phyloP scores from a whole-genome alignment of 345 rosid species.

The Hibiscus trionum region DNA sequence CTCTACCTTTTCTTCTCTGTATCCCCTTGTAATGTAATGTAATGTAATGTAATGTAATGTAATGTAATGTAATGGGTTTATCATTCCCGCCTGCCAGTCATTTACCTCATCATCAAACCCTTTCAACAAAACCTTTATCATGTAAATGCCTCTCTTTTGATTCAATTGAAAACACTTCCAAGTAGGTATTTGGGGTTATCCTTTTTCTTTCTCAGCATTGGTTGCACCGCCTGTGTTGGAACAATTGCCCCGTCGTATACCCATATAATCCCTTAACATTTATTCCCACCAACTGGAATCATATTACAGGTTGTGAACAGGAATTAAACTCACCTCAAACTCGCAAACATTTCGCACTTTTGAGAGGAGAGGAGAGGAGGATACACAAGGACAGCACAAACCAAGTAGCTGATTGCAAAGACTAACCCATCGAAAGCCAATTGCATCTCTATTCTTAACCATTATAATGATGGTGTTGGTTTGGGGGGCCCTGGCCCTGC shows the following conservation, averaged over 20 bases:
- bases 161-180: constrained; percentile 24
- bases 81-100: neutral
- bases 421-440: constrained; percentile 51
- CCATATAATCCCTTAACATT: constrained; percentile 6
- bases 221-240: constrained; percentile 33
- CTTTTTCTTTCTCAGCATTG: constrained; percentile 42
- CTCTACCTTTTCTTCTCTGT: constrained; percentile 11
- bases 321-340: constrained; percentile 31
- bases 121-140: constrained; percentile 32
- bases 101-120: constrained; percentile 25
- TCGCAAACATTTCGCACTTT: constrained; percentile 18
- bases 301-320: constrained; percentile 14
- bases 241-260: constrained; percentile 14
- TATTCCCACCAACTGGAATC: constrained; percentile 23
- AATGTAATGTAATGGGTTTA: constrained; percentile 3
- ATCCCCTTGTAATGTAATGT: neutral
- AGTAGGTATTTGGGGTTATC: constrained; percentile 38
- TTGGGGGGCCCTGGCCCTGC: constrained; percentile 74
- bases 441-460: constrained; percentile 44
- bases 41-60: no score
- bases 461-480: constrained; percentile 70
- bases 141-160: constrained; percentile 35
- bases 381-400: constrained; percentile 63
- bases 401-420: constrained; percentile 70
- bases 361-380: constrained; percentile 11